Conservation (phyloP, 495 filamentous ascomycete species). For the Platismatia glauca region DNA sequence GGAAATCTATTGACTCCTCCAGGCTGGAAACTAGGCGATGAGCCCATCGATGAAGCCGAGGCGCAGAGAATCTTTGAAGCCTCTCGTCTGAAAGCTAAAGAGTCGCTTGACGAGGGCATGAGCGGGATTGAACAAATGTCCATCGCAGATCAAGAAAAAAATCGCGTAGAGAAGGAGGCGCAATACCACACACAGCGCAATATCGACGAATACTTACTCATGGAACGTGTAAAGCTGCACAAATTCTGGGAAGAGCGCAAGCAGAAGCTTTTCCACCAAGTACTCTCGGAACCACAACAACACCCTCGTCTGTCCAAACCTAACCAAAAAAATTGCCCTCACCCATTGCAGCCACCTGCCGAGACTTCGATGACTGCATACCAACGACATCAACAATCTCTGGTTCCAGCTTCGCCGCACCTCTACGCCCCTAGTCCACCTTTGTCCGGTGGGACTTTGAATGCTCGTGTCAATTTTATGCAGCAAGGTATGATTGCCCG, state of each 20-base stretch:
- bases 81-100: constrained; percentile 6
- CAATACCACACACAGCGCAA: constrained; percentile 9
- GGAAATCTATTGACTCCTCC: constrained; percentile 15
- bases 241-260: background rate
- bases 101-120: constrained; percentile 1
- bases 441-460: constrained; percentile 3
- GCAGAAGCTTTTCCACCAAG: background rate
- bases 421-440: background rate
- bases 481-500: background rate
- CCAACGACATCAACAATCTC: constrained; percentile 5
- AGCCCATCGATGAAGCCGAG: constrained; percentile 12
- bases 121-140: background rate
- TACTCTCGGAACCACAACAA: background rate
- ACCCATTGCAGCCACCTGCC: background rate
- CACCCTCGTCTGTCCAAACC: background rate
- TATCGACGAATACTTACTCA: constrained; percentile 11
- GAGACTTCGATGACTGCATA: constrained; percentile 5
- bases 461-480: background rate
- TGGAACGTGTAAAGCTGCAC: constrained; percentile 14
- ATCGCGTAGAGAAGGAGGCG: background rate
- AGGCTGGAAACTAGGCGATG: constrained; percentile 19
- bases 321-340: background rate
- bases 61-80: constrained; percentile 6
- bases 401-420: constrained; percentile 1
- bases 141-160: constrained; percentile 7